Evolutionary conservation across 306 rosid genomes (phyloP), one percentile per base, ranked within the genome.

Genomic region (Glycine tomentella): DNA sequence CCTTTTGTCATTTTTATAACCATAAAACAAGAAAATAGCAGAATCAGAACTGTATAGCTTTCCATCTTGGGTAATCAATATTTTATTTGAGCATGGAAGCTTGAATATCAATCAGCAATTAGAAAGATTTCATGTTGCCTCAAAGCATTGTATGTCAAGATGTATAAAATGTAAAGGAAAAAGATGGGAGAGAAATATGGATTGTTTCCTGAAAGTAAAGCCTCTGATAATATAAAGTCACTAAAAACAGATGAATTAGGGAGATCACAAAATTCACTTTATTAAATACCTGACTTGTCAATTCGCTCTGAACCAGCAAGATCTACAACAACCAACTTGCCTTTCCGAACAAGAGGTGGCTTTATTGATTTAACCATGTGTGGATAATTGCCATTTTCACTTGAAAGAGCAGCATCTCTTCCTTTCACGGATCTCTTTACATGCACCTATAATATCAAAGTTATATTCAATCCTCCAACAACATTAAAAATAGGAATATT

Each of bases 251-350:
- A 72, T 73, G 68, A 75, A 15, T 48, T 4, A 59, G 55, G 52
- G 79, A 55, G 74, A 74, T 64, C 61, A 49, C 46, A 62, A 52
- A 75, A 42, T 66, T 72, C 68, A 52, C 36, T 63, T 56, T 8
- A 68, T 33, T 25, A 65, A 52, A 82, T 77, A 93, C 99, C 99
- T 89, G 99, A 96, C 86, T 96, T 96, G 61, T 93, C 93, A 49
- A 96, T 92, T 62, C 99, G 93, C 89, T 96, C 99, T 44, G 99
- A 96, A 82, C 99, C 99, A 77, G 99, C 99, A 84, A 96, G 98
- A 89, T 96, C 99, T 59, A 96, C 99, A 50, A 96, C 95, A 51
- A 96, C 92, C 86, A 96, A 81, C 84, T 93, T 96, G 66, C 97
- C 95, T 86, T 92, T 96, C 82, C 93, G 92, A 74, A 96, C 83